Base-by-base conservation (phyloP, 306 rosid genomes). In the Vigna angularis region DNA sequence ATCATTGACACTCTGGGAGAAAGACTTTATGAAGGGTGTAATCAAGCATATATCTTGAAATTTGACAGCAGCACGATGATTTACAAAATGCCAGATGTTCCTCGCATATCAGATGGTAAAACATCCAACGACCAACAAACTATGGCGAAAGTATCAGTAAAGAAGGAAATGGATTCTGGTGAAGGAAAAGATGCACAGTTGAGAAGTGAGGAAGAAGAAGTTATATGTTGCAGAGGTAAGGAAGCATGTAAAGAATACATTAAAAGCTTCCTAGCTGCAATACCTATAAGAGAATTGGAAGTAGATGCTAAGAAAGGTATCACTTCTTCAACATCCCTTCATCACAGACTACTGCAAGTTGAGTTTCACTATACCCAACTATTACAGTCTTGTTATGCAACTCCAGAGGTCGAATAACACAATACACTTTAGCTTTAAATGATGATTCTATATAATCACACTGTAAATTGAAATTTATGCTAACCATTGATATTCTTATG, bases 241-340 rank as follows among this genome's bases (percentile, higher is more conserved):
- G 94, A 95, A 76, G 89, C 97, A 11, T 95, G 99, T 90, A 95
- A 91, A 87, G 97, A 93, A 82, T 95, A 93, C 85, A 91, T 95
- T 32, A 95, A 95, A 87, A 88, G 85, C 85, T 95, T 95, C 87
- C 62, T 95, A 86, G 98, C 98, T 63, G 98, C 98, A 62, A 93
- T 95, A 65, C 98, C 97, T 26, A 83, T 95, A 28, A 85, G 99
- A 85, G 96, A 95, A 70, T 59, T 95, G 80, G 97, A 89, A 79
- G 88, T 86, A 12, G 99, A 95, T 88, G 81, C 87, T 16, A 93
- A 88, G 85, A 95, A 95, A 77, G 93, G 95, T 68, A 70, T 89
- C 63, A 62, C 82, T 84, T 74, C 90, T 34, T 83, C 98, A 18
- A 83, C 90, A 4, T 93, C 89, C 2, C 85, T 87, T 81, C 93